phyloP scores from a whole-genome alignment of 148 eudicot species.

The Amaranthus hypochondriacus region DNA sequence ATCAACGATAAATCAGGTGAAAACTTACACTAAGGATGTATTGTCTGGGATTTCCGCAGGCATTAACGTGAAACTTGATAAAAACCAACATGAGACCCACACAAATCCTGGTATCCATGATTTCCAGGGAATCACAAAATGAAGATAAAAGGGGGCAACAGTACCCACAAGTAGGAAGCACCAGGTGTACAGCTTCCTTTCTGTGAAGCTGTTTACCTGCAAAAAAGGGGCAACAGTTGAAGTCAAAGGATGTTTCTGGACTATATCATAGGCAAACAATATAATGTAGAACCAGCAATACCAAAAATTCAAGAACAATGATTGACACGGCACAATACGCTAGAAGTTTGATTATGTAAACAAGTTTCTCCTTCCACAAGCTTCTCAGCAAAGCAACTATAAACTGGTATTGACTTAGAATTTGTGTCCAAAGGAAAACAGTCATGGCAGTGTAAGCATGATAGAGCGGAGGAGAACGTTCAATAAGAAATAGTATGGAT shows the following conservation, averaged over 20 bases:
- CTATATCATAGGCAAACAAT: background rate
- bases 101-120: constrained; percentile 59
- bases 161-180: constrained; percentile 69
- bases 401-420: constrained; percentile 64
- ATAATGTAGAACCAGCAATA: constrained; percentile 19
- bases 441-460: constrained; percentile 88
- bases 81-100: constrained; percentile 70
- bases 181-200: constrained; percentile 81
- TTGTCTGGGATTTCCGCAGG: constrained; percentile 98
- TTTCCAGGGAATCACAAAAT: constrained; percentile 44
- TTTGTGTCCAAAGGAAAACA: constrained; percentile 86
- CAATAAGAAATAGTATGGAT: constrained; percentile 51
- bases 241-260: constrained; percentile 6
- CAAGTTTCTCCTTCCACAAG: constrained; percentile 35
- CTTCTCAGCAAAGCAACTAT: constrained; percentile 59
- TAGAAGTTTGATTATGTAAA: constrained; percentile 43
- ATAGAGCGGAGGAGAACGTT: constrained; percentile 84
- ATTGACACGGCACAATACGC: constrained; percentile 53
- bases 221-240: constrained; percentile 13
- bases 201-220: constrained; percentile 93
- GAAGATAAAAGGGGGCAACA: constrained; percentile 55
- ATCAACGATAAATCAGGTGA: background rate
- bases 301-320: constrained; percentile 78
- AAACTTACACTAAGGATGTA: constrained; percentile 82
- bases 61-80: constrained; percentile 88